A percentile compares a stretch with the other conserved stretches of the same genome.
Conservation (phyloP, 2,329 filamentous ascomycete genomes). For the Aspergillus sp. region DNA sequence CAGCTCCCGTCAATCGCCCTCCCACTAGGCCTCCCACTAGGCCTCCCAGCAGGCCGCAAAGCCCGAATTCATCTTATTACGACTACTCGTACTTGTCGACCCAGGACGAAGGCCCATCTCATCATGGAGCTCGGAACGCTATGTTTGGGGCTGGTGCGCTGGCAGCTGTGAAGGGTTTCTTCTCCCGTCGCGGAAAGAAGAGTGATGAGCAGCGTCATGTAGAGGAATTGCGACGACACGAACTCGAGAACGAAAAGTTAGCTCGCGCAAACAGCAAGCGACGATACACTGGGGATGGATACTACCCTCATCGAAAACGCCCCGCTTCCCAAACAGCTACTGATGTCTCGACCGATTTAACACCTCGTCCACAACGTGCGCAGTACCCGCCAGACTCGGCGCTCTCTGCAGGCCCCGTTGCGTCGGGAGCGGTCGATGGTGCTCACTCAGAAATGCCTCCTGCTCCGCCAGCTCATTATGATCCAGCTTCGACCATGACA, state of each 20-base stretch:
- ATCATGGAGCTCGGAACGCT: constrained; percentile 58
- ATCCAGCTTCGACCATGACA: constrained; percentile 31
- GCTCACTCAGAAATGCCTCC: constrained; percentile 38
- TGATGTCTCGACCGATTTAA: constrained; percentile 37
- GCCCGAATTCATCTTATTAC: constrained; percentile 36
- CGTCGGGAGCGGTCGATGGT: constrained; percentile 30
- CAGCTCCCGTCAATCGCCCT: constrained; percentile 32
- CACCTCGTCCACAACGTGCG: constrained; percentile 28
- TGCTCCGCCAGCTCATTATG: constrained; percentile 41
- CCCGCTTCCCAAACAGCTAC: constrained; percentile 36
- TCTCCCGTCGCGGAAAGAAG: constrained; percentile 59
- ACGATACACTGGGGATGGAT: constrained; percentile 70
- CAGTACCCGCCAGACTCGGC: constrained; percentile 35
- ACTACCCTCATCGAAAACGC: constrained; percentile 32
- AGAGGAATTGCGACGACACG: constrained; percentile 51
- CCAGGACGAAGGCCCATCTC: constrained; percentile 45
- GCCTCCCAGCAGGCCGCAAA: constrained; percentile 35
- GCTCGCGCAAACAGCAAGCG: constrained; percentile 55
- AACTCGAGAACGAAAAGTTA: constrained; percentile 53
- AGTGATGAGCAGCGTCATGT: constrained; percentile 61
- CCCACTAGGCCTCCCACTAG: constrained; percentile 35
- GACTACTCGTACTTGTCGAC: constrained; percentile 28
- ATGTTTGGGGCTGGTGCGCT: constrained; percentile 69
- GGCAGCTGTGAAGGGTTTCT: constrained; percentile 56
- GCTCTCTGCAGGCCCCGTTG: constrained; percentile 31